Evolutionary conservation across 108 stramenopile species (phyloP).

Genomic region (Parietichytrium sp.): DNA sequence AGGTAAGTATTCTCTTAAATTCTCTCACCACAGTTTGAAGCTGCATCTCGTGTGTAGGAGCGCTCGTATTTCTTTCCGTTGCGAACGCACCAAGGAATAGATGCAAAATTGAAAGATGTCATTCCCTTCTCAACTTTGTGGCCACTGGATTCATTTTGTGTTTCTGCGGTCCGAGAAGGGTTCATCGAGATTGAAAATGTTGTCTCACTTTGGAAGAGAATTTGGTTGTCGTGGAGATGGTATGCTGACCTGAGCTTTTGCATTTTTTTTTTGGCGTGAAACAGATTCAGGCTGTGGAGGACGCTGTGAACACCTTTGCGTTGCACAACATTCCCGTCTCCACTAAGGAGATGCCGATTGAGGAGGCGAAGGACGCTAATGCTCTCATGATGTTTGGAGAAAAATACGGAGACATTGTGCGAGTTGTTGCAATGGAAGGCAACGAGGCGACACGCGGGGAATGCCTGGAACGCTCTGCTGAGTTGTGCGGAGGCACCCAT

Average conservation of each 20-base stretch:
- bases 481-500: constrained; percentile 99
- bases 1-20: constrained; percentile 20
- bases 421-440: constrained; percentile 77
- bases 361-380: constrained; percentile 76
- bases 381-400: constrained; percentile 95
- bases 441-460: constrained; percentile 67
- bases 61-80: not conserved
- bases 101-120: constrained; percentile 26
- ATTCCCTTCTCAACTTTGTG: too few relatives aligned
- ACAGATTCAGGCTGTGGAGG: constrained; percentile 79
- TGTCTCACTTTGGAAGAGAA: too few relatives aligned
- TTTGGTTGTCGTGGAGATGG: too few relatives aligned
- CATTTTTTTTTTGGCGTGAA: too few relatives aligned
- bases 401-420: constrained; percentile 95
- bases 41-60: constrained; percentile 14
- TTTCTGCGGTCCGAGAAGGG: too few relatives aligned
- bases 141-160: too few relatives aligned
- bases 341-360: constrained; percentile 74
- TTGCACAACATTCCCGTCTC: constrained; percentile 69
- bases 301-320: constrained; percentile 75
- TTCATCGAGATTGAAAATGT: too few relatives aligned
- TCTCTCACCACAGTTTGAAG: not conserved
- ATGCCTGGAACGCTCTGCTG: constrained; percentile 84
- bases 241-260: too few relatives aligned
- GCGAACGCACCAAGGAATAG: constrained; percentile 12